Conservation (phyloP, 202 grass and related monocot genomes). For the Eragrostis tef region DNA sequence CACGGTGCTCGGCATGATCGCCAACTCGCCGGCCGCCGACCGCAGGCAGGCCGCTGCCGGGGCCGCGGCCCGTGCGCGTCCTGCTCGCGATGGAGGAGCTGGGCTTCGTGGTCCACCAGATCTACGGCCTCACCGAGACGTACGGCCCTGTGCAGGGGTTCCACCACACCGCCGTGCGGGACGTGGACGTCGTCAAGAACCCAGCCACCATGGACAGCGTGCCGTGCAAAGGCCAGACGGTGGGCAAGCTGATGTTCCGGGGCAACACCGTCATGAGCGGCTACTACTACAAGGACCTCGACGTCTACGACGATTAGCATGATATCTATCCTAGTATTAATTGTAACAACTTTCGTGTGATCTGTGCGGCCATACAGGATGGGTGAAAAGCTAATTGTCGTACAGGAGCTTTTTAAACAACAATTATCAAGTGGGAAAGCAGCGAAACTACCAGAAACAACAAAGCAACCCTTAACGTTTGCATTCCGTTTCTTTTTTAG, state of each 20-base stretch:
- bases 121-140: constrained; percentile 84
- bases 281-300: constrained; percentile 70
- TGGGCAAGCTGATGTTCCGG: constrained; percentile 86
- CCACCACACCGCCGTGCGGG: constrained; percentile 62
- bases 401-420: no score
- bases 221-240: constrained; percentile 54
- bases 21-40: constrained; percentile 47
- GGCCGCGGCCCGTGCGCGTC: constrained; percentile 53
- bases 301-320: no score
- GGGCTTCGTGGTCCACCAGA: constrained; percentile 65
- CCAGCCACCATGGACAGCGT: constrained; percentile 67
- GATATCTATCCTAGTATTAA: no score
- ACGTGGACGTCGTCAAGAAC: constrained; percentile 67
- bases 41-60: constrained; percentile 50
- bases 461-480: no score
- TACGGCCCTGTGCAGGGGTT: constrained; percentile 79
- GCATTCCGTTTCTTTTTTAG: no score
- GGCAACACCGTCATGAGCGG: constrained; percentile 86
- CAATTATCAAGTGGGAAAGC: no score
- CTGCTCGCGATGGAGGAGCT: constrained; percentile 63
- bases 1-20: constrained; percentile 76
- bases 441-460: no score
- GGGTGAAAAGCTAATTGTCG: no score
- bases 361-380: no score
- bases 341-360: no score